Base-by-base conservation (phyloP, 2,329 filamentous ascomycete genomes). In the Diaporthe citriasiana region DNA sequence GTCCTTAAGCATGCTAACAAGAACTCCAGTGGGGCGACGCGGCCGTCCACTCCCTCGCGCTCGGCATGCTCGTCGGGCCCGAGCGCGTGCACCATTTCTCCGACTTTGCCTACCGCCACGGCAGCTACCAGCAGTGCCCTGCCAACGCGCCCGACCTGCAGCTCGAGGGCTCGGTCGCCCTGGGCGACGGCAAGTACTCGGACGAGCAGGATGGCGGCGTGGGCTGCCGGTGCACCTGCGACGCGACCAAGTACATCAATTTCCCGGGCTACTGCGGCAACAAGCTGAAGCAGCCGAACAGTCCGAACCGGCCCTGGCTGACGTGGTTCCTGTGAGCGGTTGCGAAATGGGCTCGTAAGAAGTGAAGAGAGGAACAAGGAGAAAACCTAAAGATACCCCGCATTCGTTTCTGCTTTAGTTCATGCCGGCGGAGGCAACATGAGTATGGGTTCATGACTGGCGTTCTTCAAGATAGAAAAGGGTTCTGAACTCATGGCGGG, bases 31-130 rank as follows among this genome's bases (percentile, higher is more conserved):
- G 85, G 84, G 85, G 85, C 53, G 85, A 86, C 60, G 85, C 85
- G 15, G 82, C 84, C 0, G 82, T 86, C 6, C 85, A 87, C 73
- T 84, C 84, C 4, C 81, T 86, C 6, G 85, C 84, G 1, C 79
- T 85, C 33, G 83, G 80, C 68, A 83, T 86, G 81, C 81, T 85
- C 25, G 80, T 84, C 38, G 80, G 82, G 51, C 80, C 84, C 15
- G 77, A 80, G 15, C 79, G 83, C 72, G 81, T 86, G 27, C 85
- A 86, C 75, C 84, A 86, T 76, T 86, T 86, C 71, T 81, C 82
- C 70, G 84, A 86, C 75, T 82, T 86, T 71, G 84, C 84, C 42
- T 86, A 86, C 76, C 79, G 81, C 40, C 84, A 86, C 75, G 81
- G 82, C 63, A 77, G 77, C 3, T 78, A 79, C 69, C 79, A 78